Evolutionary conservation across 1,284 basidiomycete genomes (phyloP).

Genomic region (Sphaerobolus stellatus): DNA sequence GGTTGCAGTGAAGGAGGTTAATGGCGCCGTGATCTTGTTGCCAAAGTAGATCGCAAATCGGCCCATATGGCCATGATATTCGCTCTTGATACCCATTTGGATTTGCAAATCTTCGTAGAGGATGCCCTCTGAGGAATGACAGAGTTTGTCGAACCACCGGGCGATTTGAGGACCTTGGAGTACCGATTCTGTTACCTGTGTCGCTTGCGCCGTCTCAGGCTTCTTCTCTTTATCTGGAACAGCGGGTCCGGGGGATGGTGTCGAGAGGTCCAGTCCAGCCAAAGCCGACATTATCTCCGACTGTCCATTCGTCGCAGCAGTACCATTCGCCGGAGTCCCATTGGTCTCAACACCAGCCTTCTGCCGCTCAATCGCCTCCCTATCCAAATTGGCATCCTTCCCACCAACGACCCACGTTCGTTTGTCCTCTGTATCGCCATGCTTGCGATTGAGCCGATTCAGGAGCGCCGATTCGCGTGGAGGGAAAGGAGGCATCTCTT

Average conservation of each 20-base stretch:
- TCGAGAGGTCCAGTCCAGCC: slow-evolving; percentile 76
- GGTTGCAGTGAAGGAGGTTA: slow-evolving; percentile 87
- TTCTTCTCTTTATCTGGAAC: slow-evolving; percentile 9
- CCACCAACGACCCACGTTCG: slow-evolving; percentile 95
- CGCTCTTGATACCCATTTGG: slow-evolving; percentile 94
- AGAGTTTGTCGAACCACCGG: slow-evolving; percentile 87
- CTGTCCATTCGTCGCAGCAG: slow-evolving; percentile 19
- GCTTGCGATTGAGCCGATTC: slow-evolving; percentile 83
- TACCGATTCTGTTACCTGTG: slow-evolving; percentile 46
- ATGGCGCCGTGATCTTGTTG: slow-evolving; percentile 87
- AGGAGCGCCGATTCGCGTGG: slow-evolving; percentile 90
- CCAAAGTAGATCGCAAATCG: slow-evolving; percentile 93
- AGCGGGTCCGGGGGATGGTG: slow-evolving; percentile 25
- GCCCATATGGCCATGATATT: slow-evolving; percentile 91
- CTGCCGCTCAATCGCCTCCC: slow-evolving; percentile 54
- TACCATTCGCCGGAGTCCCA: slow-evolving; percentile 32
- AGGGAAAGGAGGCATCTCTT: slow-evolving; percentile 99
- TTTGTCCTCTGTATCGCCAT: slow-evolving; percentile 89
- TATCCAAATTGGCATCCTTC: slow-evolving; percentile 85
- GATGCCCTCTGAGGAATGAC: slow-evolving; percentile 81
- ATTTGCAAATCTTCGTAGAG: slow-evolving; percentile 95
- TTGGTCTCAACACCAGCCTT: slow-evolving; percentile 32
- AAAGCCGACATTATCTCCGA: slow-evolving; percentile 74
- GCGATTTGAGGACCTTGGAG: slow-evolving; percentile 72
- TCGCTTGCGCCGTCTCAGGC: too few species aligned